Evolutionary conservation across 148 eudicot genomes (phyloP).

Genomic region (Drosera capensis): DNA sequence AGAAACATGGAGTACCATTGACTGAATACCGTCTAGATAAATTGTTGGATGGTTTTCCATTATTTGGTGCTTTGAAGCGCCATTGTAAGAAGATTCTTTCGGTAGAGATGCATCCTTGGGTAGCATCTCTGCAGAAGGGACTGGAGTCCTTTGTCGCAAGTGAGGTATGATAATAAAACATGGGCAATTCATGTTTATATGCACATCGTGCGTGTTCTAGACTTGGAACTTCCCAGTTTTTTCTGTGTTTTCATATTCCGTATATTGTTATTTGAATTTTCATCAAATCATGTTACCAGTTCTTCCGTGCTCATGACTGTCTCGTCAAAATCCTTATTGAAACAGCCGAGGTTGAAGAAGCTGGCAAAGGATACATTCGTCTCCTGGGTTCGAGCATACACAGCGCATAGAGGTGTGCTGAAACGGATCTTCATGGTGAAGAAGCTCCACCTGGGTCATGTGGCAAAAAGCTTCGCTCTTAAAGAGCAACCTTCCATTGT

Average conservation of each 20-base stretch:
- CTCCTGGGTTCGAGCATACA: constrained; percentile 91
- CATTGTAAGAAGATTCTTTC: constrained; percentile 39
- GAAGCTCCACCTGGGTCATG: constrained; percentile 86
- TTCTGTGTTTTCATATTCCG: background rate
- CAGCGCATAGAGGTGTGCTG: constrained; percentile 84
- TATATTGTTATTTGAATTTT: background rate
- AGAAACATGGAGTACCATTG: constrained; percentile 64
- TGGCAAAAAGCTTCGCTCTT: constrained; percentile 76
- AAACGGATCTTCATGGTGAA: constrained; percentile 77
- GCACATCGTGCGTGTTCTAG: background rate
- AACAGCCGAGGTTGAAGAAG: constrained; percentile 44
- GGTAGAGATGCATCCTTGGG: constrained; percentile 87
- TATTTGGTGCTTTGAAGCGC: constrained; percentile 37
- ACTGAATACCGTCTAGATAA: constrained; percentile 67
- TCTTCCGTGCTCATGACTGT: background rate
- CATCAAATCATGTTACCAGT: no score
- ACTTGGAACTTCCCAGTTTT: background rate
- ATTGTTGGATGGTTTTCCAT: constrained; percentile 57
- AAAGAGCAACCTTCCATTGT: constrained; percentile 79
- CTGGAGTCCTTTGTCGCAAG: constrained; percentile 42
- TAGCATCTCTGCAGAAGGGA: constrained; percentile 57
- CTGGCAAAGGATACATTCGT: constrained; percentile 69
- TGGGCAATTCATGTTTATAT: background rate
- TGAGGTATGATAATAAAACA: constrained; percentile 29
- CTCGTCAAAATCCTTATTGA: background rate